Evolutionary conservation across 495 filamentous ascomycete genomes (phyloP).

Genomic region (Hypoxylon perforatum): DNA sequence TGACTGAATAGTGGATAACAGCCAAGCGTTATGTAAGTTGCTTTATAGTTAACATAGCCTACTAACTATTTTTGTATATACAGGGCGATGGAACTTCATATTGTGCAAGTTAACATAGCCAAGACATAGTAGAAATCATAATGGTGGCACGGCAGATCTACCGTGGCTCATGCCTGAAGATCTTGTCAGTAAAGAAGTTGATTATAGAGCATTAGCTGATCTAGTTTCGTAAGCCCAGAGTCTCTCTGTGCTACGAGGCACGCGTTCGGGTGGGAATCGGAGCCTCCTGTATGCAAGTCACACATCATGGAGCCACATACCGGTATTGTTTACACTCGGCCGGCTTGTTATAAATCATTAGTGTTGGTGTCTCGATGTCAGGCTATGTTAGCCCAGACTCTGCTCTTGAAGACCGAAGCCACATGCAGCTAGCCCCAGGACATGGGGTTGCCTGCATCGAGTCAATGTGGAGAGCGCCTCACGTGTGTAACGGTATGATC

Average conservation of each 20-base stretch:
- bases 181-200: background rate
- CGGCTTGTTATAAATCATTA: background rate
- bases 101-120: background rate
- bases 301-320: background rate
- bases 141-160: background rate
- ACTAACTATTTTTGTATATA: background rate
- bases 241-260: background rate
- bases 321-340: background rate
- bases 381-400: background rate
- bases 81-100: background rate
- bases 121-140: background rate
- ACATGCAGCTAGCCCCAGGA: conserved; percentile 27
- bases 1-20: background rate
- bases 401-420: conserved; percentile 17
- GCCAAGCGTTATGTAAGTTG: background rate
- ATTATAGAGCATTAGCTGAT: conserved; percentile 6
- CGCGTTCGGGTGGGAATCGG: background rate
- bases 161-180: background rate
- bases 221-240: background rate
- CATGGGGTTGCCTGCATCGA: conserved; percentile 31
- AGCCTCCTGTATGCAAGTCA: background rate
- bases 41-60: background rate
- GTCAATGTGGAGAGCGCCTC: conserved; percentile 15
- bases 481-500: conserved; percentile 9
- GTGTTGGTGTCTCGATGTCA: background rate